Evolutionary conservation across 805 yeast genomes (phyloP), one percentile per base, ranked within the genome.

Genomic region (Wickerhamiella dianesei): DNA sequence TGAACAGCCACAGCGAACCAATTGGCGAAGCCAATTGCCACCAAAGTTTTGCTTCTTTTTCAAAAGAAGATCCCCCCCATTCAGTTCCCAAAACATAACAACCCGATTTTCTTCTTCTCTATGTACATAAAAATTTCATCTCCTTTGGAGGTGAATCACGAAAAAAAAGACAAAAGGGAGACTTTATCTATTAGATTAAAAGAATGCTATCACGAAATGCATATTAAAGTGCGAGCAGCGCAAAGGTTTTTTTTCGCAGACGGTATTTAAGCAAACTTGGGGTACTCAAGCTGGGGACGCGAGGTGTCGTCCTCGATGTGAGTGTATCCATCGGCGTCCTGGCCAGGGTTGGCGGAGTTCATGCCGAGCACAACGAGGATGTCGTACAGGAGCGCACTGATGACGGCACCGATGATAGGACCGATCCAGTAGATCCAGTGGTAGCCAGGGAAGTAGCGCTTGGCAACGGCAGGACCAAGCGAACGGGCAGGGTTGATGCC

Each of bases 381-480:
- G 61, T 78, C 72, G 81, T 84, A 82, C 53, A 83, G 70, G 50
- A 73, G 74, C 55, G 73, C 76, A 17, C 94, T 80, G 55, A 84
- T 61, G 47, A 72, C 50, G 9, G 88, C 67, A 53, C 94, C 95
- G 49, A 82, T 60, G 47, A 79, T 57, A 50, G 95, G 95, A 46
- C 95, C 95, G 48, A 85, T 77, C 92, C 94, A 84, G 73, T 85
- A 85, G 54, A 86, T 84, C 94, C 94, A 85, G 72, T 79, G 86
- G 69, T 85, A 85, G 59, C 59, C 63, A 35, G 95, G 94, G 79
- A 86, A 86, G 19, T 75, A 70, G 48, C 64, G 70, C 47, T 75
- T 74, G 50, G 87, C 94, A 50, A 84, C 69, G 62, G 79, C 74
- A 45, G 95, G 94, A 60, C 95, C 95, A 48, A 85, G 74, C 32